Percentiles rank a stretch among this genome's conserved stretches.
These are phyloP conservation scores for Kwoniella sp. DNA, from an alignment of 768 basidiomycete species.

Conservation along the genomic window DNA sequence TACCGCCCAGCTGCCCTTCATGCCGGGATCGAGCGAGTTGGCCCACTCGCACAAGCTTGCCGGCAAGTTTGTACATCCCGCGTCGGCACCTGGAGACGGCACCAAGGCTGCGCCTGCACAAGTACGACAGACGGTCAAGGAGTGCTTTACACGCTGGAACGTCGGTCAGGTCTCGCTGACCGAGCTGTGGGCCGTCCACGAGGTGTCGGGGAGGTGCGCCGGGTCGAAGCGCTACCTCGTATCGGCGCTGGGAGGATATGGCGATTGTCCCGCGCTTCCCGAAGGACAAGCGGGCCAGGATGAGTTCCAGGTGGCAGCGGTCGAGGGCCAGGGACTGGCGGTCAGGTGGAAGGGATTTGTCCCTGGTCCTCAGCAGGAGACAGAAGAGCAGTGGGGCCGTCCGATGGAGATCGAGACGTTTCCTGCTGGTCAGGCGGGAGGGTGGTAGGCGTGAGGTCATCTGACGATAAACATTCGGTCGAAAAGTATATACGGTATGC, in stretches of 20 bases:
- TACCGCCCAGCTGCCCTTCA: conserved; percentile 43
- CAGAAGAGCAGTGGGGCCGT: neutral
- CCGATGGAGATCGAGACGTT: no score
- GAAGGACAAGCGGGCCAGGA: neutral
- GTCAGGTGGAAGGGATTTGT: conserved; percentile 28
- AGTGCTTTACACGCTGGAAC: conserved; percentile 31
- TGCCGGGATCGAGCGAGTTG: conserved; percentile 40
- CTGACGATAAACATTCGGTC: no score
- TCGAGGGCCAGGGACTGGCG: conserved; percentile 24
- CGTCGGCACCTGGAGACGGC: conserved; percentile 19
- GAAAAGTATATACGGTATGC: no score
- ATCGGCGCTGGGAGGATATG: conserved; percentile 40
- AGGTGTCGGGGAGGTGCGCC: conserved; percentile 28
- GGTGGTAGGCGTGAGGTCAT: no score
- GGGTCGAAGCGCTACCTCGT: conserved; percentile 43
- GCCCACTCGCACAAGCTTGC: conserved; percentile 37
- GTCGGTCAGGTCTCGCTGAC: conserved; percentile 31
- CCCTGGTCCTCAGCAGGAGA: neutral
- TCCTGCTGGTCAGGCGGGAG: no score
- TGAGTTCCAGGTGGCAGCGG: conserved; percentile 27
- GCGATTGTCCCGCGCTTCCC: conserved; percentile 31
- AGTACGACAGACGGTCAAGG: conserved; percentile 28
- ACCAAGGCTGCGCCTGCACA: conserved; percentile 4
- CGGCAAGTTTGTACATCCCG: conserved; percentile 23
- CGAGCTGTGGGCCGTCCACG: conserved; percentile 40